Conservation (phyloP, 2,329 filamentous ascomycete species). For the Malbranchea zuffiana region DNA sequence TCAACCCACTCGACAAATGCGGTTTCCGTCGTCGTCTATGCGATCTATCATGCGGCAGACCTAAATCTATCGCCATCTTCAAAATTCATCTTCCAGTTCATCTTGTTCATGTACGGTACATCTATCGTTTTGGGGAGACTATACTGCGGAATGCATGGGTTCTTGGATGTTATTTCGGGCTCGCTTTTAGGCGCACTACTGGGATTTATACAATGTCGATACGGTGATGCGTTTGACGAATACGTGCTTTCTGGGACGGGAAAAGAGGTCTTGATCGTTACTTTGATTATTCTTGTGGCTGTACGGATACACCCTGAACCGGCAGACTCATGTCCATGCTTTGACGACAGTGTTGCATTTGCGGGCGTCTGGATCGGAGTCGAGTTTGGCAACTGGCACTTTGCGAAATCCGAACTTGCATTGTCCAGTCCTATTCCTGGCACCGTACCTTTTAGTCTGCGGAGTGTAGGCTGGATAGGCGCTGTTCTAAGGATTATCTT, state of each 20-base stretch:
- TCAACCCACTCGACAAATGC: constrained; percentile 97
- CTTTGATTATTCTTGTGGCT: constrained; percentile 58
- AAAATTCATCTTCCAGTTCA: constrained; percentile 51
- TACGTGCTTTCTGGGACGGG: constrained; percentile 58
- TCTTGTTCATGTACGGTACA: constrained; percentile 72
- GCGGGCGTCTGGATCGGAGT: constrained; percentile 79
- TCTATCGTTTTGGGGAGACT: constrained; percentile 86
- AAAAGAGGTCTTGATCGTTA: constrained; percentile 52
- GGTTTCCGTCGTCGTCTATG: constrained; percentile 83
- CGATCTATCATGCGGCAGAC: constrained; percentile 56
- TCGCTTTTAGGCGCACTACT: constrained; percentile 62
- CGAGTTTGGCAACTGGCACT: constrained; percentile 76
- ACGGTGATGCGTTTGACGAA: constrained; percentile 51
- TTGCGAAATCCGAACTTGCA: constrained; percentile 47
- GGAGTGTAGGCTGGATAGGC: constrained; percentile 54
- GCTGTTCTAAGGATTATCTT: constrained; percentile 59
- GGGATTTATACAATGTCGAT: constrained; percentile 45
- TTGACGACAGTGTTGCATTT: constrained; percentile 91
- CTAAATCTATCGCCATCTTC: constrained; percentile 50
- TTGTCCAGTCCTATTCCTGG: constrained; percentile 45
- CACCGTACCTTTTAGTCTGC: constrained; percentile 54
- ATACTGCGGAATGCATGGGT: constrained; percentile 98
- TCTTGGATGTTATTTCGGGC: constrained; percentile 78
- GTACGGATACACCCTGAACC: constrained; percentile 90
- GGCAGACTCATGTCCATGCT: constrained; percentile 92